Conservation (phyloP, 73 alveolate genomes). For the Paramecium octaurelia region DNA sequence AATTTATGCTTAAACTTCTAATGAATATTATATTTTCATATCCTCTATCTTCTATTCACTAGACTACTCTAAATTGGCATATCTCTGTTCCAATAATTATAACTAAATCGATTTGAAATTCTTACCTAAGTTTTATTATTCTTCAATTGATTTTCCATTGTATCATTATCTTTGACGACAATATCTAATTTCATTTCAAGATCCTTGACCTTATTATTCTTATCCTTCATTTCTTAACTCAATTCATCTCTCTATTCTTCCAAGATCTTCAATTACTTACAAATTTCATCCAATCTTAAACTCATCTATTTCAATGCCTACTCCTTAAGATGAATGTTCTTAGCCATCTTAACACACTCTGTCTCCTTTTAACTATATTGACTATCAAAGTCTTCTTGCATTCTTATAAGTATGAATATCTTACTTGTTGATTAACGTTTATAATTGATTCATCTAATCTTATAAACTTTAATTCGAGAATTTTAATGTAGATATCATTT, state of each 20-base stretch:
- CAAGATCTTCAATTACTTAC: neutral
- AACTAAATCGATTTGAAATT: neutral
- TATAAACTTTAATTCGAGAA: neutral
- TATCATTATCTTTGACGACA: conserved; percentile 18
- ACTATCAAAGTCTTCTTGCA: neutral
- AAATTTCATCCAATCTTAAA: conserved; percentile 13
- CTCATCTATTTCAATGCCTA: neutral
- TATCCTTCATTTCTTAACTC: neutral
- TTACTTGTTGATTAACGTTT: conserved; percentile 11
- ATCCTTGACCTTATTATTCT: neutral
- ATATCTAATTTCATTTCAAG: conserved; percentile 11
- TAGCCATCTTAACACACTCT: neutral
- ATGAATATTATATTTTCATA: neutral
- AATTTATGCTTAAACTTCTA: neutral
- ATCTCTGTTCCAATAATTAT: neutral
- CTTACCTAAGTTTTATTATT: neutral
- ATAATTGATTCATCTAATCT: conserved; percentile 9
- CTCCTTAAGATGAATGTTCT: neutral
- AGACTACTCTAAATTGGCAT: neutral
- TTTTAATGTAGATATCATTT: neutral
- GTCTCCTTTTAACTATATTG: neutral
- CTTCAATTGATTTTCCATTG: neutral
- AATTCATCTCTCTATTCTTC: conserved; percentile 14
- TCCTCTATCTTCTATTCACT: conserved; percentile 16
- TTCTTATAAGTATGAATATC: neutral